phyloP scores from a whole-genome alignment of 495 filamentous ascomycete genomes.

The Penicillium turbatum region DNA sequence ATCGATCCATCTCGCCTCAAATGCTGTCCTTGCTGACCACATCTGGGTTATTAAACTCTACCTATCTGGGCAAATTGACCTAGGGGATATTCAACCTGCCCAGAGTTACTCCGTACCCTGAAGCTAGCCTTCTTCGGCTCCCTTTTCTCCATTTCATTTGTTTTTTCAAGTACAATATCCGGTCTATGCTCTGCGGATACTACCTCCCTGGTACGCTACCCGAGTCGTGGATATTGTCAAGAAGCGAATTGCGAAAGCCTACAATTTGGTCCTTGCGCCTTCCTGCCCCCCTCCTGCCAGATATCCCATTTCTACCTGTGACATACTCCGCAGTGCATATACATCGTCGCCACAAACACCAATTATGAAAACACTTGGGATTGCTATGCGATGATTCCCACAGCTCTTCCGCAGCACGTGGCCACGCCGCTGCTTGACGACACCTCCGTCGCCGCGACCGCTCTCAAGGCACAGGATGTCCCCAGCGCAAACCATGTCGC shows the following conservation, averaged over 20 bases:
- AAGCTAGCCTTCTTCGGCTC: background rate
- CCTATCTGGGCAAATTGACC: background rate
- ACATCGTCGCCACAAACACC: background rate
- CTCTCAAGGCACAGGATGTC: background rate
- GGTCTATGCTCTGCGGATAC: background rate
- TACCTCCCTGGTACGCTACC: background rate
- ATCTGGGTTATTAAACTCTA: background rate
- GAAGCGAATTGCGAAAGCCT: background rate
- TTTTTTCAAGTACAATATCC: background rate
- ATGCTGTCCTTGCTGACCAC: background rate
- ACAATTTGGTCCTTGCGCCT: background rate
- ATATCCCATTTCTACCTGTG: background rate
- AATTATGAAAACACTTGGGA: slow-evolving; percentile 29
- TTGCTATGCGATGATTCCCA: slow-evolving; percentile 43
- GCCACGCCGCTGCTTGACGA: slow-evolving; percentile 35
- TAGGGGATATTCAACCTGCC: background rate
- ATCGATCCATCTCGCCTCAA: slow-evolving; percentile 8
- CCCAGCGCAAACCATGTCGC: background rate
- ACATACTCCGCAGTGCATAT: background rate
- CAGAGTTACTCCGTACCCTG: background rate
- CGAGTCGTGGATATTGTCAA: background rate
- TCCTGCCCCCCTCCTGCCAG: background rate
- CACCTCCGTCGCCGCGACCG: background rate
- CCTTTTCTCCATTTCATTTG: background rate
- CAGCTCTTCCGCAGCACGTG: slow-evolving; percentile 35